Percentiles rank a stretch among this genome's conserved stretches.
Conservation (phyloP, 129 eudicot genomes). For the Sambucus nigra region DNA sequence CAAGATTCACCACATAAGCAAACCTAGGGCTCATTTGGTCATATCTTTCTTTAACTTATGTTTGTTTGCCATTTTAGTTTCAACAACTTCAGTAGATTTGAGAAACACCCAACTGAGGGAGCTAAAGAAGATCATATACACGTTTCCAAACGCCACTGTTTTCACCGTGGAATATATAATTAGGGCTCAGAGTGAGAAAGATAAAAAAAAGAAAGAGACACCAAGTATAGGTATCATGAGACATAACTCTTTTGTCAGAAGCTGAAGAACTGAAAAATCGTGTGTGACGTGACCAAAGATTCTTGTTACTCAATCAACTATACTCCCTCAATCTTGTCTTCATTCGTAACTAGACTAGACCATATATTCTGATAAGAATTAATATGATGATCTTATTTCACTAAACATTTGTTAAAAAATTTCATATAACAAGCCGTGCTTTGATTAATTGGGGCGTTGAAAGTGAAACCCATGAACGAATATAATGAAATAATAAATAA, state of each 20-base stretch:
- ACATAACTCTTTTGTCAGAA: slow-evolving; percentile 24
- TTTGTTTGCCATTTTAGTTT: slow-evolving; percentile 40
- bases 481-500: too few relatives aligned
- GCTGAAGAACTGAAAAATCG: slow-evolving; percentile 54
- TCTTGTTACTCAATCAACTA: slow-evolving; percentile 25
- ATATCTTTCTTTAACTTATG: neutral
- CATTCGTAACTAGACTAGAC: slow-evolving; percentile 11
- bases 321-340: slow-evolving; percentile 6
- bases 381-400: too few relatives aligned
- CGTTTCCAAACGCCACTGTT: too few relatives aligned
- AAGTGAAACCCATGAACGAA: too few relatives aligned
- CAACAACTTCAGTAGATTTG: slow-evolving; percentile 38
- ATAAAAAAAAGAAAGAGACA: too few relatives aligned
- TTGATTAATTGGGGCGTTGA: too few relatives aligned
- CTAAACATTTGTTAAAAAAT: too few relatives aligned
- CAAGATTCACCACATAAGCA: slow-evolving; percentile 1
- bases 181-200: too few relatives aligned
- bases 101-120: slow-evolving; percentile 17
- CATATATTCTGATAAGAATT: neutral
- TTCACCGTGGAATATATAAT: too few relatives aligned
- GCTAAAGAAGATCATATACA: neutral
- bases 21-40: neutral
- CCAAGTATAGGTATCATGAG: slow-evolving; percentile 21
- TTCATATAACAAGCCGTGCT: too few relatives aligned
- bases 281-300: slow-evolving; percentile 70